Evolutionary conservation across 75 land plant genomes (phyloP), one percentile per base, ranked within the genome.

Genomic region (Pinus albicaulis): DNA sequence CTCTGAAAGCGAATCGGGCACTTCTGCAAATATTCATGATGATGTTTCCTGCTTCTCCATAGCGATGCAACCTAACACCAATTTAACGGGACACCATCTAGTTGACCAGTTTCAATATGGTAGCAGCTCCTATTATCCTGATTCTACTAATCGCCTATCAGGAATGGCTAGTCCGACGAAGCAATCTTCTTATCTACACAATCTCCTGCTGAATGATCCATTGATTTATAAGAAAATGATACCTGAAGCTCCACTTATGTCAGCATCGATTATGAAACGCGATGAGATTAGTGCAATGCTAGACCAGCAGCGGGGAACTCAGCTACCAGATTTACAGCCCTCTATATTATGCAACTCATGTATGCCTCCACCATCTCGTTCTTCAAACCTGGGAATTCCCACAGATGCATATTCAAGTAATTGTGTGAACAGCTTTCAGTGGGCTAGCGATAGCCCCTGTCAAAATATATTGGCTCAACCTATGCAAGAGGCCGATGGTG

Each of bases 41-140:
- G 44, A 66, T 20, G 70, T 66, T 19, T 36, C 70, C 70, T 66
- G 70, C 70, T 66, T 66, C 70, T 66, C 70, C 48, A 36, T 34
- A 28, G 31, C 66, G 31, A 26, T 66, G 44, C 44, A 66, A 20
- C 36, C 8, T 44, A 36, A 65, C 20, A 16, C 11, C 1, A 36
- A 66, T 36, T 66, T 66, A n/a, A 66, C 36, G 70, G 44, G 38
- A n/a, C 70, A 65, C 14, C 31, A 12, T 61, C 64, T 24, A n/a
- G n/a, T n/a, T 3, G 0, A 24, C 5, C 64, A 63, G 16, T 34
- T 26, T 15, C 48, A 17, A 66, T 38, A 22, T 2, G 28, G 34
- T 17, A 66, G 28, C 70, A 36, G 5, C 20, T 16, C 44, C 7
- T n/a, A 66, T 17, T 20, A 3, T 38, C 41, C 68, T 31, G 24